Evolutionary conservation across 2,329 filamentous ascomycete genomes (phyloP), one percentile per base, ranked within the genome.

Genomic region (Apiospora koreana): DNA sequence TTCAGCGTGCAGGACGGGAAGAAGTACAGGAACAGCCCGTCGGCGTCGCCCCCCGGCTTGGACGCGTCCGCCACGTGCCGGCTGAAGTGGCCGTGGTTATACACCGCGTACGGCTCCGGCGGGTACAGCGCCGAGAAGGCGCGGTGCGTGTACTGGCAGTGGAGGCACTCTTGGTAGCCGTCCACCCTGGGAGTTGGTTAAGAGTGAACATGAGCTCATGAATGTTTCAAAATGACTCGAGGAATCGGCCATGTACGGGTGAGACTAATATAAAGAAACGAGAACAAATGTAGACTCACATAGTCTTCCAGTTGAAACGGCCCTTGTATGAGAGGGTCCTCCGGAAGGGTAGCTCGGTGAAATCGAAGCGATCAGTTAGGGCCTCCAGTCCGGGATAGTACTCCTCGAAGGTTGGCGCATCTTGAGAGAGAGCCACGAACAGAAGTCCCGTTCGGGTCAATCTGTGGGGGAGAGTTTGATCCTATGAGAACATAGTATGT

Each of bases 261-360:
- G n/a, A n/a, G n/a, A n/a, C n/a, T n/a, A n/a, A n/a, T n/a, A n/a
- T n/a, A n/a, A n/a, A n/a, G n/a, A n/a, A n/a, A n/a, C n/a, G n/a
- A n/a, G n/a, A 23, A 21, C 21, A n/a, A 38, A n/a, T n/a, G n/a
- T 67, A 25, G n/a, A 28, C 69, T 68, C 86, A 70, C 69, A 88
- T 88, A 0, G 86, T 88, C 75, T 88, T 88, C 86, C 86, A 88
- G 75, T 89, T 89, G 80, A 89, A 88, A 0, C 82, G 81, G 3
- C 87, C 87, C 67, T 85, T 82, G 69, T 89, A 89, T n/a, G 82
- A 83, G 72, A 89, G 86, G 58, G 84, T 86, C 28, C 83, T 82
- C 3, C 86, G 81, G 72, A 87, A 81, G 0, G 86, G 86, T 2
- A 87, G 79, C 69, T 84, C 81, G 4, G 86, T 87, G 74, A 89